These are phyloP conservation scores for Verticillium longisporum DNA, from an alignment of 2,329 filamentous ascomycete species.

Conservation along the genomic window DNA sequence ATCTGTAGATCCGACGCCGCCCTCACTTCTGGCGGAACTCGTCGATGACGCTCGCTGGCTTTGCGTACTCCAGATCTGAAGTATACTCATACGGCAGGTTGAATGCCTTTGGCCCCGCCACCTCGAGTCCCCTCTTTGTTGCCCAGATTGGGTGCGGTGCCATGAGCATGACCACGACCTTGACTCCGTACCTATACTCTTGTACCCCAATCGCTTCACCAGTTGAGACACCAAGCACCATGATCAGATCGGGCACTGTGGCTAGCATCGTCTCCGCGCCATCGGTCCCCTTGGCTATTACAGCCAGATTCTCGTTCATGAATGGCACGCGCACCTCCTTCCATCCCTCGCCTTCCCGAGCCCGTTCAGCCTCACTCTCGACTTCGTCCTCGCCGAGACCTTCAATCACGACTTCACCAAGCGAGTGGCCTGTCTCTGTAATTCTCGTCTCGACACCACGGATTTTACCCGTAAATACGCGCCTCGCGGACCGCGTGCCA, in stretches of 20 bases:
- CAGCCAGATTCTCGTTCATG: conserved; percentile 13
- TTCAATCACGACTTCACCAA: conserved; percentile 32
- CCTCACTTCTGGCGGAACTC: conserved; percentile 1
- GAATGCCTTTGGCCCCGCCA: conserved; percentile 13
- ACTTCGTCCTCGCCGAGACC: conserved; percentile 29
- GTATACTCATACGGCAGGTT: conserved; percentile 10
- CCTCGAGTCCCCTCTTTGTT: conserved; percentile 13
- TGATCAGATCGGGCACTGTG: conserved; percentile 33
- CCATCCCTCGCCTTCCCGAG: conserved; percentile 18
- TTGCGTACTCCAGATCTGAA: conserved; percentile 5
- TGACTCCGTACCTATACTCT: conserved; percentile 24
- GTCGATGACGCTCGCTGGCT: conserved; percentile 11
- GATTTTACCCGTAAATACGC: conserved; percentile 20
- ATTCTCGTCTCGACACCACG: conserved; percentile 29
- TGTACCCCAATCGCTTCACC: conserved; percentile 28
- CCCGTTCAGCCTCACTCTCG: conserved; percentile 20
- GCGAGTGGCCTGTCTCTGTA: conserved; percentile 31
- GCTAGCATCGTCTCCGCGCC: conserved; percentile 21
- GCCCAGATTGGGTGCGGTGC: conserved; percentile 6
- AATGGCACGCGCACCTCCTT: conserved; percentile 11
- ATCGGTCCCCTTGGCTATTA: conserved; percentile 9
- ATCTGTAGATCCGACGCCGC: not conserved
- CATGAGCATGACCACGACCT: conserved; percentile 14
- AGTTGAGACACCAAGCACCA: conserved; percentile 27
- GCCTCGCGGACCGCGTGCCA: conserved; percentile 16